Percentiles rank a stretch among this genome's conserved stretches.
Conservation (phyloP, 345 rosid species). For the Pelargonium nanum region DNA sequence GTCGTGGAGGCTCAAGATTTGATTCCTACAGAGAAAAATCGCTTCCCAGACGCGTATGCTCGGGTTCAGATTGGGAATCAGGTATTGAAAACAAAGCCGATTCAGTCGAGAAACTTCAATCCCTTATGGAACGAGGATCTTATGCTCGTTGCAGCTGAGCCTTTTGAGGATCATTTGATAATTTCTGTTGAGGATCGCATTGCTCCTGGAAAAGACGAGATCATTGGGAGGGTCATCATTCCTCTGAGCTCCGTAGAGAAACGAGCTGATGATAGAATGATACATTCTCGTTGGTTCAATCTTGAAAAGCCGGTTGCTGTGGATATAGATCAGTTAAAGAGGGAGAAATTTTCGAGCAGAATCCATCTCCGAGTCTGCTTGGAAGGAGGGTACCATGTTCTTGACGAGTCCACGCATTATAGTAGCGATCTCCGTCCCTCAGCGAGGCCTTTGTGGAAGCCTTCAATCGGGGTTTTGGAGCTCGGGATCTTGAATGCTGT, state of each 20-base stretch:
- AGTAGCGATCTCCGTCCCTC: conserved; percentile 97
- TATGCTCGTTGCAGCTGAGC: conserved; percentile 82
- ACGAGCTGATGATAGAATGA: conserved; percentile 67
- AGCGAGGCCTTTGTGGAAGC: conserved; percentile 88
- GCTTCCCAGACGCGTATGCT: conserved; percentile 82
- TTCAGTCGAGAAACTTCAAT: conserved; percentile 62
- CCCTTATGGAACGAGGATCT: conserved; percentile 97
- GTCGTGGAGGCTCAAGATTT: conserved; percentile 90
- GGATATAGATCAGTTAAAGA: conserved; percentile 72
- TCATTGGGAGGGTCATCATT: conserved; percentile 55
- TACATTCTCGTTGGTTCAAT: conserved; percentile 76
- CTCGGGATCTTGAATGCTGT: conserved; percentile 75
- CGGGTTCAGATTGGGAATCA: conserved; percentile 75
- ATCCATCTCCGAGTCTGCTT: conserved; percentile 85
- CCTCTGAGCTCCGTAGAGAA: conserved; percentile 60
- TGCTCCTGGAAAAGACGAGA: conserved; percentile 81
- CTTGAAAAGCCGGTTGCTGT: conserved; percentile 69
- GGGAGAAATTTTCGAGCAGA: conserved; percentile 78
- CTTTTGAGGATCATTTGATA: conserved; percentile 77
- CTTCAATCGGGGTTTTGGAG: conserved; percentile 76
- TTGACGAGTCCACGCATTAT: conserved; percentile 91
- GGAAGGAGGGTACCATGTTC: conserved; percentile 95
- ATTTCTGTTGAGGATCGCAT: conserved; percentile 78
- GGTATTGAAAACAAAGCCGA: conserved; percentile 60
- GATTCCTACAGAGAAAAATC: conserved; percentile 56